Base-by-base conservation (phyloP, 2,329 filamentous ascomycete genomes). In the Xylariaceae sp. region DNA sequence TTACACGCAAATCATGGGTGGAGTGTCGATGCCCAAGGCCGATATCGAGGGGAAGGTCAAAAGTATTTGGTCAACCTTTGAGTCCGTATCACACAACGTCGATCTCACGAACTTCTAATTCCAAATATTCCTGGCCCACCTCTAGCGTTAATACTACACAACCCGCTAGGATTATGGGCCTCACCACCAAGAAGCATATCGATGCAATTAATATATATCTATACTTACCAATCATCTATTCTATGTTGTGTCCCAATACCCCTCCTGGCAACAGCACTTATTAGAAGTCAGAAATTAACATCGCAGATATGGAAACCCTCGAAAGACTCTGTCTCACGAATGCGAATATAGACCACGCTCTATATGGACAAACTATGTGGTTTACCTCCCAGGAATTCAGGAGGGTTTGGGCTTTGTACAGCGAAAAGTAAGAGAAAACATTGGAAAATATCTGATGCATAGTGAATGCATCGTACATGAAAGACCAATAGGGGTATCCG, bases 1-100 rank as follows among this genome's bases (percentile, higher is more conserved):
- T 2, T 68, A 67, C 53, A 39, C 55, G 54, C 65, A 69, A 58
- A 63, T 69, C 47, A 69, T 69, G 60, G 65, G 57, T 30, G 64
- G 65, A 1, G 51, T 66, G 17, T 58, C 34, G 2, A 52, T 62
- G 11, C 61, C 61, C 15, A 62, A 68, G 57, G 60, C 62, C 17
- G 60, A 67, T 37, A 64, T 71, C 7, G 60, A 59, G 53, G 53
- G 66, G 11, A 65, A 63, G 44, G 18, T 67, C 11, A 55, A 66
- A 51, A 49, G 48, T 23, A 41, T 55, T 6, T 67, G 67, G 66
- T 63, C 64, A 2, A 53, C 61, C 4, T 48, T 71, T 39, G 64
- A 67, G 55, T 61, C 59, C 2, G 35, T 66, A 8, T 66, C 64
- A 11, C 48, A 61, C 18, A 63, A 61, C 10, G 55, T 69, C 17